Base-by-base conservation (phyloP, 768 basidiomycete species). In the Pleurotus citrinopileatus region DNA sequence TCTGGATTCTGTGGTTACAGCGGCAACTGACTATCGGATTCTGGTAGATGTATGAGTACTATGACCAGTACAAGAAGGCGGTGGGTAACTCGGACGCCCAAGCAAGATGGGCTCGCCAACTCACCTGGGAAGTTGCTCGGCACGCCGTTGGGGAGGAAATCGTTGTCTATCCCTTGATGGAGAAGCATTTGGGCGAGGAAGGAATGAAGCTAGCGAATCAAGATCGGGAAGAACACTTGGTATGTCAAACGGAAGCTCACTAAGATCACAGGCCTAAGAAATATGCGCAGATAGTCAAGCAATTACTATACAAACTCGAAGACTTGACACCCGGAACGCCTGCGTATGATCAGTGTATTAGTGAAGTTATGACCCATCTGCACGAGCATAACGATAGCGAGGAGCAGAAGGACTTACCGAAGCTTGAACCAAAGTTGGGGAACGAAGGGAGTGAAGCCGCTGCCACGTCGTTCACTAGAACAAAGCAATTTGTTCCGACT, bases 131-230 rank as follows among this genome's bases (percentile, higher is more conserved):
- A 65, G 70, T 85, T 36, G 83, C 82, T 1, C 73, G 81, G 0
- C 83, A 85, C 55, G 79, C 83, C 3, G 76, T 79, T 5, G 81
- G 77, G 12, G 84, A 86, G 62, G 84, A 87, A 63, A 75, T 85
- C 34, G 71, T 86, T 32, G 78, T 84, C 0, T 86, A 86, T 59
- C 84, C 83, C 12, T 71, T 83, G 42, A 77, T 84, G 72, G 82
- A 84, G 60, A 70, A 75, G 55, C 70, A 79, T 52, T 75, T 85
- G 53, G 83, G 83, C 4, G 66, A 67, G 2, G 61, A 79, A 57
- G 85, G 83, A 3, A 63, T 64, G 42, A 52, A 74, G 38, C 73
- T 85, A 15, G 77, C 83, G 0, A 75, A 82, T 56, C 67, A 79
- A 27, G 84, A 86, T 61, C 73, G 82, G 10, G 70, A 61, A 15